Evolutionary conservation across 2,329 filamentous ascomycete genomes (phyloP).

Genomic region (Parastagonospora avenae): DNA sequence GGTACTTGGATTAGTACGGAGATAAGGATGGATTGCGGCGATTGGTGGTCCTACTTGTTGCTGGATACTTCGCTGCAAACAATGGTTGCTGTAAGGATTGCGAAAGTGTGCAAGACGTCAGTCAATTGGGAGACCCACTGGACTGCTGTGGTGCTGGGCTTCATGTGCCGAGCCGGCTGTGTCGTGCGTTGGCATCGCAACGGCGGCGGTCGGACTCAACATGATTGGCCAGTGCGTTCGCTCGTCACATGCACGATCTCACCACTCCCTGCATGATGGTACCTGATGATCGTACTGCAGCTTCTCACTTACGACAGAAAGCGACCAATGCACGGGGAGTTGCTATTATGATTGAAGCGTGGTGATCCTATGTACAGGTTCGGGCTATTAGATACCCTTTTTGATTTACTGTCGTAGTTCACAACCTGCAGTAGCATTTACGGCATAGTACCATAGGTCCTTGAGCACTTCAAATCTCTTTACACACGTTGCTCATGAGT

Average conservation of each 20-base stretch:
- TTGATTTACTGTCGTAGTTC: no score
- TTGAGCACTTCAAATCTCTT: no score
- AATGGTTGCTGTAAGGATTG: neutral
- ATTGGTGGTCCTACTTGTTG: no score
- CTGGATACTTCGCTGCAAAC: neutral
- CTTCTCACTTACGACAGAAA: no score
- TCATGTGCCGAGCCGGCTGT: neutral
- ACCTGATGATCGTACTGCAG: neutral
- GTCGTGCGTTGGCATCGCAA: constrained; percentile 8
- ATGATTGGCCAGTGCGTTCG: constrained; percentile 2
- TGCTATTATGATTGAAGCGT: no score
- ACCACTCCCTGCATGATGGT: neutral
- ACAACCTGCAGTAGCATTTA: no score
- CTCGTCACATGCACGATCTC: neutral
- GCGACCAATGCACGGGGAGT: no score
- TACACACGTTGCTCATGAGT: no score
- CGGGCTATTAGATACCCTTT: no score
- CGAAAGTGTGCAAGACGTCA: constrained; percentile 4
- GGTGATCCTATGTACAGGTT: no score
- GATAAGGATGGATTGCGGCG: neutral
- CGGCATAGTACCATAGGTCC: no score
- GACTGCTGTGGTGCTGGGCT: constrained; percentile 1
- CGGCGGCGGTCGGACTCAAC: neutral
- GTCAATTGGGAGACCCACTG: constrained; percentile 2
- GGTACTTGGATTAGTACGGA: neutral